A percentile compares a stretch with the other conserved stretches of the same genome.
Evolutionary conservation across 805 yeast species (phyloP).

Genomic region (Cyberlindnera subsufficiens): DNA sequence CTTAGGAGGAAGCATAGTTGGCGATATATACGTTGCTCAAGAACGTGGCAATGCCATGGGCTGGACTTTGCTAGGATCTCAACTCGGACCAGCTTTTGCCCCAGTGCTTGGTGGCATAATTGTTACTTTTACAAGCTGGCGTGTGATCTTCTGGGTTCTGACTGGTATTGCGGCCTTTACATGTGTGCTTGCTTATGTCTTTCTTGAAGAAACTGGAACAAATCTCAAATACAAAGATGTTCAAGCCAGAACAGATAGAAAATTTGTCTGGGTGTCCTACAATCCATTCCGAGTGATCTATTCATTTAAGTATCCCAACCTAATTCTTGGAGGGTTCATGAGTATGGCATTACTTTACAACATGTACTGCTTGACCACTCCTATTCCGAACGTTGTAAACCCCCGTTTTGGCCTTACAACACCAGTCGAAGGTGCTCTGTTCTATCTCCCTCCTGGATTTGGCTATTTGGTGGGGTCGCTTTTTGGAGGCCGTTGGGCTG

Average conservation of each 20-base stretch:
- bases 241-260: constrained; percentile 24
- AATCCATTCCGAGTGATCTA: constrained; percentile 39
- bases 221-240: constrained; percentile 5
- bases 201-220: constrained; percentile 40
- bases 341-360: constrained; percentile 35
- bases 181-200: constrained; percentile 28
- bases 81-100: constrained; percentile 48
- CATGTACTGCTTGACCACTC: constrained; percentile 47
- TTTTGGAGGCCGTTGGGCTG: constrained; percentile 49
- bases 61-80: constrained; percentile 43
- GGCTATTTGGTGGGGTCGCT: constrained; percentile 46
- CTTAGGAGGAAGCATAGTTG: constrained; percentile 44
- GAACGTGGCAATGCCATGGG: constrained; percentile 48
- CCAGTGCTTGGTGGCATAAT: constrained; percentile 51
- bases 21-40: constrained; percentile 36
- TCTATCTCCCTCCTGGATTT: constrained; percentile 49
- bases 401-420: constrained; percentile 43
- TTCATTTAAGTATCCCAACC: constrained; percentile 37
- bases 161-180: constrained; percentile 36
- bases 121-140: constrained; percentile 46
- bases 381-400: constrained; percentile 47
- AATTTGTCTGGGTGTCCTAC: constrained; percentile 41
- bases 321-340: constrained; percentile 41
- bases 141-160: constrained; percentile 45
- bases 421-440: constrained; percentile 45